These are phyloP conservation scores for Fusarium pseudocircinatum DNA, from an alignment of 2,329 filamentous ascomycete species.

Conservation along the genomic window DNA sequence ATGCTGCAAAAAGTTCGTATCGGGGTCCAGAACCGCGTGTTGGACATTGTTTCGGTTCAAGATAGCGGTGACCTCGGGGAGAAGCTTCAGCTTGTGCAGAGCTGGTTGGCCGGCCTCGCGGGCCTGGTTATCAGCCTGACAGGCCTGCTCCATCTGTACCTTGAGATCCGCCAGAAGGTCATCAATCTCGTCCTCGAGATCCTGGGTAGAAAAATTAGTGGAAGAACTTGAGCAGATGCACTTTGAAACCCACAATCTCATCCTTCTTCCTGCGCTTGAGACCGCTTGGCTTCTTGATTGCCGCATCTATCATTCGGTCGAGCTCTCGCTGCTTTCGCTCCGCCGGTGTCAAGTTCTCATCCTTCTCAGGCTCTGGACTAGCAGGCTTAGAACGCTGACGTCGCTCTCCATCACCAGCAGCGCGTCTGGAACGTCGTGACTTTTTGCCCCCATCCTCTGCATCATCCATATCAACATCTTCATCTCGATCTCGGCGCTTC, in stretches of 20 bases:
- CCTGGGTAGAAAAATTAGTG: conserved; percentile 59
- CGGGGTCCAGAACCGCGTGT: conserved; percentile 87
- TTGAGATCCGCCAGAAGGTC: conserved; percentile 90
- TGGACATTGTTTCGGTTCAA: conserved; percentile 90
- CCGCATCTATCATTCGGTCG: conserved; percentile 87
- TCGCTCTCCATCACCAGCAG: conserved; percentile 56
- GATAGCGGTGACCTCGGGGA: conserved; percentile 88
- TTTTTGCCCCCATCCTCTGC: conserved; percentile 57
- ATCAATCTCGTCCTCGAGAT: conserved; percentile 90
- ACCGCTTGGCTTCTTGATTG: conserved; percentile 77
- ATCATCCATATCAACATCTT: conserved; percentile 59
- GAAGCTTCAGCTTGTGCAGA: conserved; percentile 90
- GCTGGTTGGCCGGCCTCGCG: conserved; percentile 83
- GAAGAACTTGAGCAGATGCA: background rate
- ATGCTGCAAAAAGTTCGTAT: conserved; percentile 93
- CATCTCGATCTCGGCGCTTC: conserved; percentile 62
- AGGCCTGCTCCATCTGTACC: conserved; percentile 88
- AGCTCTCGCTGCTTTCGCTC: conserved; percentile 86
- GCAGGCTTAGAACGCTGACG: conserved; percentile 56
- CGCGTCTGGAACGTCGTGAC: conserved; percentile 59
- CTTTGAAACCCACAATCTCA: conserved; percentile 74
- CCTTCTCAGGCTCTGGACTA: conserved; percentile 71
- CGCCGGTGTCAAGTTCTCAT: conserved; percentile 83
- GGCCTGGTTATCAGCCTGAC: conserved; percentile 84
- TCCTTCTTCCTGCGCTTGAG: conserved; percentile 82